Conservation (phyloP, 352 stramenopile species). For the Globisporangium paddicum region DNA sequence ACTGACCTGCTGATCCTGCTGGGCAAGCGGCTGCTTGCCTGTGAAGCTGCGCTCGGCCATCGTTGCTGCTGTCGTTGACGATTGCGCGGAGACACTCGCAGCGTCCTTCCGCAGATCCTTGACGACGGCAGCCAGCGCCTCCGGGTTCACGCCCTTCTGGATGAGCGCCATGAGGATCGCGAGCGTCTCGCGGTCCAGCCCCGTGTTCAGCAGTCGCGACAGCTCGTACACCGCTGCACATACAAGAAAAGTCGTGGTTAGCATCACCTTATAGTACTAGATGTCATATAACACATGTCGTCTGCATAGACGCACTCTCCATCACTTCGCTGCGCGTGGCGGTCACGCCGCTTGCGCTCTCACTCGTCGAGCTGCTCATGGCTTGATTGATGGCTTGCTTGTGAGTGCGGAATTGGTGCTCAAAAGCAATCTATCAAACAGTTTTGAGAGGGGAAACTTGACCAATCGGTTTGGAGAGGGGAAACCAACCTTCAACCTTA, state of each 20-base stretch:
- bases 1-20: slow-evolving; percentile 61
- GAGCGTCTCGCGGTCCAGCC: slow-evolving; percentile 86
- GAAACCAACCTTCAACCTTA: not conserved
- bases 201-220: slow-evolving; percentile 87
- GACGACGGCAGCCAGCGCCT: slow-evolving; percentile 85
- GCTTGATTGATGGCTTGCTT: not conserved
- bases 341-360: slow-evolving; percentile 25
- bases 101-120: slow-evolving; percentile 85
- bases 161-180: slow-evolving; percentile 84
- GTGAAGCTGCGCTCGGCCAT: slow-evolving; percentile 24
- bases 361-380: slow-evolving; percentile 15
- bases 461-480: not conserved
- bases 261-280: not conserved
- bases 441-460: not conserved
- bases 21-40: slow-evolving; percentile 44
- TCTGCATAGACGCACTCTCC: slow-evolving; percentile 34
- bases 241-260: not conserved
- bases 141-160: slow-evolving; percentile 88
- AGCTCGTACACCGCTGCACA: slow-evolving; percentile 84
- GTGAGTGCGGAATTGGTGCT: not conserved
- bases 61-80: slow-evolving; percentile 11
- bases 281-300: not conserved
- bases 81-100: slow-evolving; percentile 10
- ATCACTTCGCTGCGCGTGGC: slow-evolving; percentile 48
- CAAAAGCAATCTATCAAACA: not conserved